Base-by-base conservation (phyloP, 2,329 filamentous ascomycete species). In the Diaporthe humulicola region DNA sequence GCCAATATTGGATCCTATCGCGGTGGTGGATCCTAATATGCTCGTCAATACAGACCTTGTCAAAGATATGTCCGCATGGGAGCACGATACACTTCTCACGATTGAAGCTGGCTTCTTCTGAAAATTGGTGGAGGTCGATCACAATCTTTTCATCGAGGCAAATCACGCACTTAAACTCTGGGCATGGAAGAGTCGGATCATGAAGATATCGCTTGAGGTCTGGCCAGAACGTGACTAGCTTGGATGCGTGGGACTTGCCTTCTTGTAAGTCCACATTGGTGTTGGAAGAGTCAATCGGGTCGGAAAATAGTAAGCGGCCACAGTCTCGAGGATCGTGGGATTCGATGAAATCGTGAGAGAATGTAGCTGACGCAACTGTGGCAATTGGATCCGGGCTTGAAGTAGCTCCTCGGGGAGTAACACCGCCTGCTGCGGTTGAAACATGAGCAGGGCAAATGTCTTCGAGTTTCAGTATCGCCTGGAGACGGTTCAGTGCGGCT, bases 11-110 rank as follows among this genome's bases (percentile, higher is more conserved):
- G 7, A 12, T 57, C 7, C 2, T 19, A 25, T 40, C n/a, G 14
- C 22, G 14, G 9, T 25, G 14, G 9, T 25, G 57, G 0, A 25
- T 40, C 57, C 10, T 17, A 9, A 60, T 5, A 4, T 8, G 8
- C 14, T 60, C n/a, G 14, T 15, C 22, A 28, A 60, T 17, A 22
- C 57, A 60, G 57, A 14, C 17, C 12, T 33, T 8, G 22, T 33
- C 57, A 4, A 60, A 40, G 2, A 60, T 22, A 25, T 60, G 57
- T 60, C 57, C 57, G n/a, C 57, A 60, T 60, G 22, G 57, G 28
- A 60, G 57, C 12, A 60, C 57, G 6, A 60, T 6, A 10, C 36
- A 60, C 12, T 17, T 60, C 57, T 60, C 57, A 60, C 2, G 25
- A 15, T 60, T 9, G 10, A 12, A 25, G 10, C 2, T 40, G 57